Evolutionary conservation across 148 eudicot genomes (phyloP).

Genomic region (Rhododendron henanense): DNA sequence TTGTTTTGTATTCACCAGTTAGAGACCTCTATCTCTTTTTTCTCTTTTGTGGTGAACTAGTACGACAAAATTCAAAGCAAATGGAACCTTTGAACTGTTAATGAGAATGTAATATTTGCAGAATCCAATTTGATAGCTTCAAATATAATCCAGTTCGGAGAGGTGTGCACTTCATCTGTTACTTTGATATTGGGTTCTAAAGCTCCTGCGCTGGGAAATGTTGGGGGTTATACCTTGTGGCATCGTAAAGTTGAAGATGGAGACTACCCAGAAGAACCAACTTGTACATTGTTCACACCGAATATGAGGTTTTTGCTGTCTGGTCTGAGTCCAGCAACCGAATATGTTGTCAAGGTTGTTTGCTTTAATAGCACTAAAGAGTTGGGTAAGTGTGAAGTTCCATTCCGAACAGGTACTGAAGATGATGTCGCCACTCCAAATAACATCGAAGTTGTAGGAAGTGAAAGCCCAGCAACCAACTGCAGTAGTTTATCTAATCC

Average conservation of each 20-base stretch:
- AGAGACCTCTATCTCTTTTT: neutral
- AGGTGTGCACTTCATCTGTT: constrained; percentile 44
- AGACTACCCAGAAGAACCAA: constrained; percentile 45
- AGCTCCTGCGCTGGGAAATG: constrained; percentile 22
- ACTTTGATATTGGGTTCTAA: constrained; percentile 41
- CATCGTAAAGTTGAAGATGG: constrained; percentile 56
- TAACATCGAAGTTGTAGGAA: constrained; percentile 32
- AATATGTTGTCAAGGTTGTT: constrained; percentile 57
- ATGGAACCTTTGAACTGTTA: neutral
- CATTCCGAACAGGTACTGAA: constrained; percentile 29
- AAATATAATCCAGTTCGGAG: constrained; percentile 46
- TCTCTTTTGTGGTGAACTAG: neutral
- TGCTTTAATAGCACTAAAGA: constrained; percentile 32
- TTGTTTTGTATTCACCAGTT: neutral
- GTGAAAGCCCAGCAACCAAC: constrained; percentile 70
- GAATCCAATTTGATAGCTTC: constrained; percentile 31
- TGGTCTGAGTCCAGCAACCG: constrained; percentile 53
- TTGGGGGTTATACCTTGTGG: constrained; percentile 51
- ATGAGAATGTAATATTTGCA: constrained; percentile 21
- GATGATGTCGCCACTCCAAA: constrained; percentile 16
- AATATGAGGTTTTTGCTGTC: constrained; percentile 48
- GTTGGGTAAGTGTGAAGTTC: constrained; percentile 39
- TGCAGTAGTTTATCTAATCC: constrained; percentile 89
- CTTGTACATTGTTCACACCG: constrained; percentile 48
- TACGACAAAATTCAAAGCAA: neutral